These are phyloP conservation scores for Fusarium sp. DNA, from an alignment of 2,329 filamentous ascomycete species.

Conservation along the genomic window DNA sequence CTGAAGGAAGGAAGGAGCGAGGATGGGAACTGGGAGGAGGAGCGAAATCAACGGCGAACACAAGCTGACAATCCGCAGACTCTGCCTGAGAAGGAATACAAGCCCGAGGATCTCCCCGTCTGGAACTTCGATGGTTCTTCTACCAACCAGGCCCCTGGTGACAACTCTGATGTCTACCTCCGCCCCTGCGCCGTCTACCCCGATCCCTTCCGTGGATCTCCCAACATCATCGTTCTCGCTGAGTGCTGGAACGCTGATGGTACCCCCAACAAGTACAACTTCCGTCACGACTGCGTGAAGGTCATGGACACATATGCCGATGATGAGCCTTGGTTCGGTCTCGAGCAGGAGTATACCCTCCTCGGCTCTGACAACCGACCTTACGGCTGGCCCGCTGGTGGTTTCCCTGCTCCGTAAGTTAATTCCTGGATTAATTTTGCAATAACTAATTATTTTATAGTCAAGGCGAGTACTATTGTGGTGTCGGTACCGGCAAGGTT, in stretches of 20 bases:
- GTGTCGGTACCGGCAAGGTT: slow-evolving; percentile 96
- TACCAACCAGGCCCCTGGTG: slow-evolving; percentile 89
- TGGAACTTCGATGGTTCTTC: slow-evolving; percentile 81
- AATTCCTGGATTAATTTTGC: neutral
- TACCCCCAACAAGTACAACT: slow-evolving; percentile 98
- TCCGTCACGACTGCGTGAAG: slow-evolving; percentile 89
- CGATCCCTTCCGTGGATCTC: slow-evolving; percentile 88
- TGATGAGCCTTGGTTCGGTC: slow-evolving; percentile 95
- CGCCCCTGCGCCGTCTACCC: slow-evolving; percentile 89
- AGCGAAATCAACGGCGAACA: neutral
- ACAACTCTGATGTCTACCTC: slow-evolving; percentile 98
- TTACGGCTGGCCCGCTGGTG: slow-evolving; percentile 78
- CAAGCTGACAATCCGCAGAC: slow-evolving; percentile 54
- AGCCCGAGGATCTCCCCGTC: slow-evolving; percentile 64
- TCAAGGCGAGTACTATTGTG: slow-evolving; percentile 72
- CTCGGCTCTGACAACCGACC: slow-evolving; percentile 87
- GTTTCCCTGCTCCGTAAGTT: slow-evolving; percentile 81
- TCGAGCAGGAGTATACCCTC: slow-evolving; percentile 93
- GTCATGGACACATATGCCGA: slow-evolving; percentile 89
- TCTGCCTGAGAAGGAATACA: slow-evolving; percentile 63
- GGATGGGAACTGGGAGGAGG: neutral
- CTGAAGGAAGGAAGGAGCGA: neutral
- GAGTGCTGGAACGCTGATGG: slow-evolving; percentile 97
- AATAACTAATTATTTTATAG: slow-evolving; percentile 39
- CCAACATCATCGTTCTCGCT: slow-evolving; percentile 93